Evolutionary conservation across 352 stramenopile genomes (phyloP).

Genomic region (Pythium sukuiense): DNA sequence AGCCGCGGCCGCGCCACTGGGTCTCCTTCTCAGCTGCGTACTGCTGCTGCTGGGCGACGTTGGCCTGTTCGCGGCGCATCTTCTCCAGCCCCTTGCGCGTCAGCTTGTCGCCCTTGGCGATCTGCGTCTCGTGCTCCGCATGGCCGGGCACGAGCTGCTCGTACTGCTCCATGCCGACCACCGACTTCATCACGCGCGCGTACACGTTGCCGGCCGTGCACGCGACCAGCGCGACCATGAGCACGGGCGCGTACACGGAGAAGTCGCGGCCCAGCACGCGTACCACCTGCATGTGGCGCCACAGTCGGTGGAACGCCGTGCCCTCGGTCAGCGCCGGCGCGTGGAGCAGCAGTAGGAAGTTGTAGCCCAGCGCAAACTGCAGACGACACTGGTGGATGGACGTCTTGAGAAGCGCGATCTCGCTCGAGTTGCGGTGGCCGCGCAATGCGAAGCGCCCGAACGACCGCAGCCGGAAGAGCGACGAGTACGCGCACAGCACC

Average conservation of each 20-base stretch:
- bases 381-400: slow-evolving; percentile 65
- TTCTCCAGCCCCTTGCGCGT: slow-evolving; percentile 53
- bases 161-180: slow-evolving; percentile 67
- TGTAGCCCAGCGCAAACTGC: slow-evolving; percentile 71
- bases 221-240: slow-evolving; percentile 51
- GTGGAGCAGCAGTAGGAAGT: slow-evolving; percentile 60
- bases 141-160: slow-evolving; percentile 49
- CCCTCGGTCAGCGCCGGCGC: slow-evolving; percentile 34
- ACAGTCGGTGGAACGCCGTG: slow-evolving; percentile 59
- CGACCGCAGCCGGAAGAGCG: slow-evolving; percentile 56
- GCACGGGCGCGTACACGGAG: slow-evolving; percentile 50
- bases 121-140: slow-evolving; percentile 37
- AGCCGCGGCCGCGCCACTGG: slow-evolving; percentile 20
- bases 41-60: background rate
- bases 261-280: slow-evolving; percentile 58
- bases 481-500: slow-evolving; percentile 56
- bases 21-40: background rate
- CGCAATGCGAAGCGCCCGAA: slow-evolving; percentile 54
- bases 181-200: slow-evolving; percentile 43
- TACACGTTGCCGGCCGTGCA: slow-evolving; percentile 58
- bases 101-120: slow-evolving; percentile 49
- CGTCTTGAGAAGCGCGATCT: slow-evolving; percentile 58
- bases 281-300: slow-evolving; percentile 54
- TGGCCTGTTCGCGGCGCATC: slow-evolving; percentile 16
- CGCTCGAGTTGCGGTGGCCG: slow-evolving; percentile 54